Conservation (phyloP, 495 filamentous ascomycete species). For the Lentithecium fluviatile region DNA sequence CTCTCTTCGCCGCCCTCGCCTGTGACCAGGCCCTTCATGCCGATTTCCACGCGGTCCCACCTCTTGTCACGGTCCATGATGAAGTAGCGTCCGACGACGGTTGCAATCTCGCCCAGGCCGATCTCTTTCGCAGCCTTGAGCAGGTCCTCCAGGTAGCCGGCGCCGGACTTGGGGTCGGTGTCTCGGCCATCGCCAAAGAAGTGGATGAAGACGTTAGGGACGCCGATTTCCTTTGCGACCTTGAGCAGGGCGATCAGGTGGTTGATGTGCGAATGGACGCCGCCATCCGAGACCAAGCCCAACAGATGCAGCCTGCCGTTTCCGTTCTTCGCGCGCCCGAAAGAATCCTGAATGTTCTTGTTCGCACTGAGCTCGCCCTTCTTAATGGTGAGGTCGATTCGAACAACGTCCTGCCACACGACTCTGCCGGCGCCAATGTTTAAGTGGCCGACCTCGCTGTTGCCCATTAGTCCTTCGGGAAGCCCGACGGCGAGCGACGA, state of each 20-base stretch:
- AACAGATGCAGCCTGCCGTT: constrained; percentile 90
- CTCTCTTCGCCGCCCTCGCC: constrained; percentile 85
- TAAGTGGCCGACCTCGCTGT: constrained; percentile 95
- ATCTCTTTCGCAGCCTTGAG: constrained; percentile 76
- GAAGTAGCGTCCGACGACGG: constrained; percentile 92
- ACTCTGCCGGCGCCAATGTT: constrained; percentile 98
- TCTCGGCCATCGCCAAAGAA: constrained; percentile 98
- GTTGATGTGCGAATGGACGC: constrained; percentile 93
- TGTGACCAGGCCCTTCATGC: constrained; percentile 76
- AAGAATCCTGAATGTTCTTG: constrained; percentile 70
- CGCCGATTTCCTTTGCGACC: constrained; percentile 80
- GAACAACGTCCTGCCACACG: constrained; percentile 97
- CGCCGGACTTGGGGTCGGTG: constrained; percentile 90
- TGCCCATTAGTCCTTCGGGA: constrained; percentile 96
- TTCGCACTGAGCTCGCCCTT: constrained; percentile 77
- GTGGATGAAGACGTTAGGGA: constrained; percentile 94
- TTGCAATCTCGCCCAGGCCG: constrained; percentile 84
- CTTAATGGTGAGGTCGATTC: constrained; percentile 94
- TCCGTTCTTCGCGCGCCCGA: constrained; percentile 78
- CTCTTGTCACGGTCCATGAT: constrained; percentile 99
- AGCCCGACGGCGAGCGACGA: constrained; percentile 94
- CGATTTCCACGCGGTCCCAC: constrained; percentile 92
- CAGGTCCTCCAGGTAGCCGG: constrained; percentile 81
- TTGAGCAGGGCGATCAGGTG: constrained; percentile 84
- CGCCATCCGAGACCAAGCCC: constrained; percentile 89